Percentiles rank a stretch among this genome's conserved stretches.
Conservation (phyloP, 2,329 filamentous ascomycete species). For the Clonostachys byssicola region DNA sequence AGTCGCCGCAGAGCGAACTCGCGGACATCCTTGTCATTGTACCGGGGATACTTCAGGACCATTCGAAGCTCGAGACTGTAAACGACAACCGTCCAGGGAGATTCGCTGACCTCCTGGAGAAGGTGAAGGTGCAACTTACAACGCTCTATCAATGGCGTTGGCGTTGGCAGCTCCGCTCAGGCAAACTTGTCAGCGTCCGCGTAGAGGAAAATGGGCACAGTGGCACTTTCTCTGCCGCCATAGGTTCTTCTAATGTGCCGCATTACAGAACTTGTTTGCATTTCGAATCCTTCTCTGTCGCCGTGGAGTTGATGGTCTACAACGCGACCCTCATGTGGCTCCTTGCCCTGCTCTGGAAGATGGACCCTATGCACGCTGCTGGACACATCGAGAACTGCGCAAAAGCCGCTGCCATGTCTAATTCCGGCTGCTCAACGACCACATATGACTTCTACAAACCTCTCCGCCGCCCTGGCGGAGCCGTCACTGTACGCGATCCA, state of each 20-base stretch:
- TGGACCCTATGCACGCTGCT: slow-evolving; percentile 6
- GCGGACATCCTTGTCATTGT: neutral
- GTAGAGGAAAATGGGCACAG: neutral
- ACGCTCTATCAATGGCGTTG: neutral
- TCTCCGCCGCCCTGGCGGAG: neutral
- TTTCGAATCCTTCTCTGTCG: slow-evolving; percentile 2
- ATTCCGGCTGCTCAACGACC: too few species aligned
- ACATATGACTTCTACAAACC: neutral
- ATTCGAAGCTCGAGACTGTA: neutral
- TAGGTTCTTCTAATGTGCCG: neutral
- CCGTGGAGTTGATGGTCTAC: slow-evolving; percentile 9
- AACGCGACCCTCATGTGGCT: slow-evolving; percentile 11
- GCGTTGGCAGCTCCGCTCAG: neutral
- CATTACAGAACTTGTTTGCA: neutral
- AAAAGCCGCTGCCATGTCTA: neutral
- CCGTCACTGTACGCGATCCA: slow-evolving; percentile 1
- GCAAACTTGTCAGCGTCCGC: neutral
- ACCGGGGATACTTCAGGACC: neutral
- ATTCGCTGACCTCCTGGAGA: neutral
- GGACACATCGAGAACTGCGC: slow-evolving; percentile 1
- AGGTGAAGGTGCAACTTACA: neutral
- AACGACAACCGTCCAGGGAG: too few species aligned
- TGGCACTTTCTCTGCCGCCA: neutral
- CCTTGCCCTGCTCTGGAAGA: slow-evolving; percentile 9
- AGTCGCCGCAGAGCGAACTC: slow-evolving; percentile 1